These are phyloP conservation scores for Acanthamoeba healyi DNA, from an alignment of 208 protist genomes.

Conservation along the genomic window DNA sequence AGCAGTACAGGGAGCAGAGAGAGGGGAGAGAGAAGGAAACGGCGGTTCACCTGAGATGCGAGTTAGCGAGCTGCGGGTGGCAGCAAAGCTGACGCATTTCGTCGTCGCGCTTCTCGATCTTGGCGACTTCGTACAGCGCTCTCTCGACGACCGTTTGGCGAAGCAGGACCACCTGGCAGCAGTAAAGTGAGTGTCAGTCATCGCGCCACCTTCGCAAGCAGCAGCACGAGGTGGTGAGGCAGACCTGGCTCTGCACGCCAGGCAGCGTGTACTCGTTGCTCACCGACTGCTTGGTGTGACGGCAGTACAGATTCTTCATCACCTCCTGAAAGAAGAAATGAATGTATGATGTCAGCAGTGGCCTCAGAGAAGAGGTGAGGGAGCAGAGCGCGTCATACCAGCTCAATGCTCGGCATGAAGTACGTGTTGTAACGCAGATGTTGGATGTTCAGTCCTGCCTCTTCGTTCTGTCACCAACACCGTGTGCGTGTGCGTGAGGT, in stretches of 20 bases:
- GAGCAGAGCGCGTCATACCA: neutral
- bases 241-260: slow-evolving; percentile 14
- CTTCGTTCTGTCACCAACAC: neutral
- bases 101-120: slow-evolving; percentile 54
- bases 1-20: neutral
- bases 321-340: neutral
- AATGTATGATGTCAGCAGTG: no score
- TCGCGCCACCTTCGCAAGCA: no score
- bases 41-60: slow-evolving; percentile 2
- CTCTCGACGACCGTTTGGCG: slow-evolving; percentile 37
- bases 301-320: slow-evolving; percentile 64
- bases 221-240: no score
- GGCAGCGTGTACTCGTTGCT: slow-evolving; percentile 69
- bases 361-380: no score
- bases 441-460: neutral
- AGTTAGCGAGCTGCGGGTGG: slow-evolving; percentile 28
- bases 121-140: slow-evolving; percentile 50
- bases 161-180: slow-evolving; percentile 55
- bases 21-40: neutral
- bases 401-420: slow-evolving; percentile 12
- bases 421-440: neutral
- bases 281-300: slow-evolving; percentile 52
- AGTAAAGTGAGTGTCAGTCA: no score
- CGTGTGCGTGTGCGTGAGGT: neutral
- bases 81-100: slow-evolving; percentile 63